phyloP scores from a whole-genome alignment of 768 basidiomycete genomes.

The Lentinula aciculospora region DNA sequence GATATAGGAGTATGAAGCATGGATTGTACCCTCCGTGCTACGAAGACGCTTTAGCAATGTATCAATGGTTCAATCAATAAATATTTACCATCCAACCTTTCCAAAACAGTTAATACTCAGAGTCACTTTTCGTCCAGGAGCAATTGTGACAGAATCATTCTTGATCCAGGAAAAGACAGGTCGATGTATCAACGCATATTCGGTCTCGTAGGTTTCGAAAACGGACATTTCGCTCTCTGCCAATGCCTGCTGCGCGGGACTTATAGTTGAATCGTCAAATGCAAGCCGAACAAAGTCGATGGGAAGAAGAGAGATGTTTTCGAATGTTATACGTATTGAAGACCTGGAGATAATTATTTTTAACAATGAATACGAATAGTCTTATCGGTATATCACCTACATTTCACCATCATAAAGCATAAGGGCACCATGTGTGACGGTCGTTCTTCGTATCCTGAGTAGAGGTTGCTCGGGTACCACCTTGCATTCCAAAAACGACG shows the following conservation, averaged over 20 bases:
- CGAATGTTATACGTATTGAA: constrained; percentile 77
- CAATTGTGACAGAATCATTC: constrained; percentile 44
- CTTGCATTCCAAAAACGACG: constrained; percentile 69
- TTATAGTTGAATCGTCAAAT: constrained; percentile 88
- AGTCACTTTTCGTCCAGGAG: constrained; percentile 65
- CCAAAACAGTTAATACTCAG: constrained; percentile 75
- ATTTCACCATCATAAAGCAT: constrained; percentile 95
- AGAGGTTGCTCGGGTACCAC: constrained; percentile 88
- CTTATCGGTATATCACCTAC: constrained; percentile 35
- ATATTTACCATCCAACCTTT: constrained; percentile 85
- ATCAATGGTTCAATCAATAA: not conserved
- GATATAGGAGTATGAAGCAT: constrained; percentile 77
- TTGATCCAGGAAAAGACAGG: constrained; percentile 79
- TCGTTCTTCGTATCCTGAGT: constrained; percentile 79
- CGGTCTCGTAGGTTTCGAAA: constrained; percentile 87
- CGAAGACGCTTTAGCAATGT: constrained; percentile 9
- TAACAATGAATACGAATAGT: not conserved
- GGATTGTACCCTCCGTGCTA: constrained; percentile 75
- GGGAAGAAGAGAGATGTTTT: constrained; percentile 80
- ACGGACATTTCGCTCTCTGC: constrained; percentile 77
- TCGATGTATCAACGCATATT: constrained; percentile 68
- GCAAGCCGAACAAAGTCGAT: constrained; percentile 82
- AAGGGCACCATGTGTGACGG: constrained; percentile 88
- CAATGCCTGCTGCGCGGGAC: constrained; percentile 68
- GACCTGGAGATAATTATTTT: constrained; percentile 46